Percentiles rank a stretch among this genome's conserved stretches.
phyloP scores from a whole-genome alignment of 2,329 filamentous ascomycete genomes.

The Clathrospora elynae region DNA sequence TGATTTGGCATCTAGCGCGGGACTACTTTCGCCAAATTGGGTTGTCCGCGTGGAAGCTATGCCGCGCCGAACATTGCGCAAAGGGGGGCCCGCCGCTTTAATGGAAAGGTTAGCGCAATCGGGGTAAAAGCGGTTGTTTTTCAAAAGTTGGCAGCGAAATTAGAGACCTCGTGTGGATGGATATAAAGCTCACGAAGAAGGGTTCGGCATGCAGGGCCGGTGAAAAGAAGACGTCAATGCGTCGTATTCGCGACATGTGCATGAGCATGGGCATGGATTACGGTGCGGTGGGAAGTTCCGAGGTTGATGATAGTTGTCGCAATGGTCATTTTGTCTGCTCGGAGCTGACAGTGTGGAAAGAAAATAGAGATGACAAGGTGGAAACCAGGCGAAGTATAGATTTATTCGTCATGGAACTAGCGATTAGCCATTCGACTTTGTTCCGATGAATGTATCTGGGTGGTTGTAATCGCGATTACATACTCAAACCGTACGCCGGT shows the following conservation, averaged over 20 bases:
- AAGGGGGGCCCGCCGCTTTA: constrained; percentile 6
- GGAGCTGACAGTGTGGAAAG: not conserved
- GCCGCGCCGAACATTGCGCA: constrained; percentile 17
- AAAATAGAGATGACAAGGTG: not conserved
- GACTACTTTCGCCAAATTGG: not conserved
- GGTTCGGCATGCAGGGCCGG: constrained; percentile 18
- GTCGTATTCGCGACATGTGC: constrained; percentile 23
- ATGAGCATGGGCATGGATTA: constrained; percentile 26
- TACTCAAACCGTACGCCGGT: constrained; percentile 82
- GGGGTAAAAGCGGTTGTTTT: too few relatives aligned
- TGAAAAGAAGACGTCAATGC: constrained; percentile 29
- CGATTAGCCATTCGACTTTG: constrained; percentile 4
- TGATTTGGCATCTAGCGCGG: constrained; percentile 4
- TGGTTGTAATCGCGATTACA: constrained; percentile 8
- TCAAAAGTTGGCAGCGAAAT: constrained; percentile 14
- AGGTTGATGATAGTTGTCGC: not conserved
- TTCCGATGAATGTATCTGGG: constrained; percentile 1
- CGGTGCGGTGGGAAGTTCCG: constrained; percentile 18
- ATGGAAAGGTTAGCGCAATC: constrained; percentile 10
- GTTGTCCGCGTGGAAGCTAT: constrained; percentile 29
- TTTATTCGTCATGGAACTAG: constrained; percentile 10
- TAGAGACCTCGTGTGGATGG: constrained; percentile 14
- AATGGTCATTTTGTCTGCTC: not conserved
- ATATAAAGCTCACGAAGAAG: constrained; percentile 26
- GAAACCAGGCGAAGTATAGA: constrained; percentile 2